A percentile compares a stretch with the other conserved stretches of the same genome.
phyloP scores from a whole-genome alignment of 2,329 filamentous ascomycete species.

The Fusarium haematococcum region DNA sequence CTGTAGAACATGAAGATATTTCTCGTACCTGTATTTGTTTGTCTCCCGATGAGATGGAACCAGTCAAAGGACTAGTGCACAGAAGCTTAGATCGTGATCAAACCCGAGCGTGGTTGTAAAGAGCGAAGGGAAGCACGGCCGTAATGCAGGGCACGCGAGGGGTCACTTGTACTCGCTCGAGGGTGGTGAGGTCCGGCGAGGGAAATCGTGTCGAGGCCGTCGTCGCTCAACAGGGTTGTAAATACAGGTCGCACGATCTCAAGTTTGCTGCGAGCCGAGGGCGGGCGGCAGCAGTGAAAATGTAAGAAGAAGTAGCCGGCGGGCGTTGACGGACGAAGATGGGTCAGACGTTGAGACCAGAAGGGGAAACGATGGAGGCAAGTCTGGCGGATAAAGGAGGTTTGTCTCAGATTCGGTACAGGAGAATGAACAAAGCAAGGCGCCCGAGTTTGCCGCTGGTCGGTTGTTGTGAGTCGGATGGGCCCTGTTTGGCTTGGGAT shows the following conservation, averaged over 20 bases:
- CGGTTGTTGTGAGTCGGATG: conserved; percentile 22
- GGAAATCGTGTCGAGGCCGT: conserved; percentile 8
- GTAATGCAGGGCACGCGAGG: conserved; percentile 19
- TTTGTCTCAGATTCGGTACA: conserved; percentile 42
- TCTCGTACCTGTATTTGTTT: conserved; percentile 35
- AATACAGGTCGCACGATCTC: conserved; percentile 29
- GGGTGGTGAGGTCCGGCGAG: background rate
- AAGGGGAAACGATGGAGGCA: conserved; percentile 38
- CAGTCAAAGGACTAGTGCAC: background rate
- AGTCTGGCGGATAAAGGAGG: conserved; percentile 35
- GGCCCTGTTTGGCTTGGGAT: conserved; percentile 20
- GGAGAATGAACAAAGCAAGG: conserved; percentile 37
- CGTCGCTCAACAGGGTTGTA: conserved; percentile 25
- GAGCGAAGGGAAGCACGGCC: background rate
- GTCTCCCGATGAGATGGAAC: conserved; percentile 3
- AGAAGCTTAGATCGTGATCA: conserved; percentile 13
- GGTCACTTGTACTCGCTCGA: conserved; percentile 26
- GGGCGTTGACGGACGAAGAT: conserved; percentile 20
- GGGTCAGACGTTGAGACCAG: conserved; percentile 27
- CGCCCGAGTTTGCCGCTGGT: conserved; percentile 29
- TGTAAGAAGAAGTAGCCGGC: conserved; percentile 28
- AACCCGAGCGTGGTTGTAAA: conserved; percentile 3
- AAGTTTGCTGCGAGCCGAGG: conserved; percentile 40
- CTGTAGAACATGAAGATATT: background rate
- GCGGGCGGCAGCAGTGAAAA: conserved; percentile 41